Evolutionary conservation across 1,139 yeast genomes (phyloP).

Genomic region (Komagataea norvegica): DNA sequence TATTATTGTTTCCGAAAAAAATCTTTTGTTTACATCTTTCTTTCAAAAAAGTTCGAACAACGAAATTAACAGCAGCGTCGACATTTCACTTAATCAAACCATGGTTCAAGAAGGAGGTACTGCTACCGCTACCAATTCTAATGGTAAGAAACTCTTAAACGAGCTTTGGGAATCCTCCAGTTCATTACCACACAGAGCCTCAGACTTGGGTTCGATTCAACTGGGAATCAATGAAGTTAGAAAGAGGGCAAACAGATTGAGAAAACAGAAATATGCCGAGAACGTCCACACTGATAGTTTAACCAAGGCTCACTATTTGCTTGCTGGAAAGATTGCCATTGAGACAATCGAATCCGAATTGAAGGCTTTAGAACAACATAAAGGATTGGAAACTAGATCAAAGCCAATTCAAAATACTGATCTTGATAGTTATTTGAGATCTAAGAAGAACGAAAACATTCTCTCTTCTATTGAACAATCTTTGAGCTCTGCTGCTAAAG

Average conservation of each 20-base stretch:
- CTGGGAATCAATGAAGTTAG: slow-evolving; percentile 75
- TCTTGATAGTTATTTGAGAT: slow-evolving; percentile 54
- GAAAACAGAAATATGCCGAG: slow-evolving; percentile 38
- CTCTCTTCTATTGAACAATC: slow-evolving; percentile 81
- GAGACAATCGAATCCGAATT: slow-evolving; percentile 78
- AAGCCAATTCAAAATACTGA: slow-evolving; percentile 30
- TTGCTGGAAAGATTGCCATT: slow-evolving; percentile 87
- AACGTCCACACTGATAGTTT: slow-evolving; percentile 37
- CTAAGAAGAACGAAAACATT: slow-evolving; percentile 79
- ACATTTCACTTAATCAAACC: background rate
- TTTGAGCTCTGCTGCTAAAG: slow-evolving; percentile 67
- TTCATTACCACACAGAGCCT: slow-evolving; percentile 59
- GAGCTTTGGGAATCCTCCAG: slow-evolving; percentile 70
- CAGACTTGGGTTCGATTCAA: slow-evolving; percentile 68
- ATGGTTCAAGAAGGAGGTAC: slow-evolving; percentile 8
- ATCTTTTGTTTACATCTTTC: slow-evolving; percentile 10
- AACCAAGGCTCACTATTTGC: slow-evolving; percentile 84
- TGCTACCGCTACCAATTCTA: slow-evolving; percentile 27
- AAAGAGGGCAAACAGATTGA: slow-evolving; percentile 58
- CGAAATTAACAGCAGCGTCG: background rate
- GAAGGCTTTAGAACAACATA: slow-evolving; percentile 31
- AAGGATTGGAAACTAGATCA: slow-evolving; percentile 24
- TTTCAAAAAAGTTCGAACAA: slow-evolving; percentile 1
- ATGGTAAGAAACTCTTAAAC: slow-evolving; percentile 26
- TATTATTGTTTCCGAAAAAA: slow-evolving; percentile 1